phyloP scores from a whole-genome alignment of 164 flowering plant species.

The Vitis amurensis region DNA sequence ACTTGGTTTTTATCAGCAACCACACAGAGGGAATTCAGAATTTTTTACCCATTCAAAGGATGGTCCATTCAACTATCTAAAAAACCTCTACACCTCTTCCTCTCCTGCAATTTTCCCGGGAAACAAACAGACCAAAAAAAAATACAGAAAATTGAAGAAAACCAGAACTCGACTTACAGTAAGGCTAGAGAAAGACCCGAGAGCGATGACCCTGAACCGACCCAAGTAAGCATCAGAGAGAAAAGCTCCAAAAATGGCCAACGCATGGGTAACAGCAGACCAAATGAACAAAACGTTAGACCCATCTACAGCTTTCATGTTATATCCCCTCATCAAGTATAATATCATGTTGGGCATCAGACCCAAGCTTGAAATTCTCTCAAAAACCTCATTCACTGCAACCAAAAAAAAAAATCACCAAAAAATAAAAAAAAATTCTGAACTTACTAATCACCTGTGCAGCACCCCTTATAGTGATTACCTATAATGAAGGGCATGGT shows the following conservation, averaged over 20 bases:
- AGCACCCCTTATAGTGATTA: constrained; percentile 3
- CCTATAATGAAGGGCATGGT: constrained; percentile 46
- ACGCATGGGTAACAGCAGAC: constrained; percentile 27
- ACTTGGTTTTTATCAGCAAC: no score
- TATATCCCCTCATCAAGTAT: constrained; percentile 31
- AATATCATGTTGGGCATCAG: constrained; percentile 40
- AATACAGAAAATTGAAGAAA: background rate
- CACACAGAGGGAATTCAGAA: no score
- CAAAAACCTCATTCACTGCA: constrained; percentile 35
- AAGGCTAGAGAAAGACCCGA: constrained; percentile 28
- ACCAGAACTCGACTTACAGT: constrained; percentile 21
- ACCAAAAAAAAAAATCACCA: background rate
- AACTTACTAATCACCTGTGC: no score
- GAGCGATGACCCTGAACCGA: constrained; percentile 27
- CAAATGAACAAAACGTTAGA: constrained; percentile 24
- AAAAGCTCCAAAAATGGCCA: constrained; percentile 34
- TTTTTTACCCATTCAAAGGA: no score
- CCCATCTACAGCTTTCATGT: constrained; percentile 17
- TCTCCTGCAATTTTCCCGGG: no score
- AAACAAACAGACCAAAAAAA: background rate
- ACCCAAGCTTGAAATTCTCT: constrained; percentile 32
- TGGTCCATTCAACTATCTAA: no score
- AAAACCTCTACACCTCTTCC: no score
- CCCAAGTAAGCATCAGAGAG: constrained; percentile 36
- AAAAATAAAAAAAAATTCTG: background rate